Percentiles rank a stretch among this genome's conserved stretches.
phyloP scores from a whole-genome alignment of 345 rosid genomes.

The Rubroshorea leprosula region DNA sequence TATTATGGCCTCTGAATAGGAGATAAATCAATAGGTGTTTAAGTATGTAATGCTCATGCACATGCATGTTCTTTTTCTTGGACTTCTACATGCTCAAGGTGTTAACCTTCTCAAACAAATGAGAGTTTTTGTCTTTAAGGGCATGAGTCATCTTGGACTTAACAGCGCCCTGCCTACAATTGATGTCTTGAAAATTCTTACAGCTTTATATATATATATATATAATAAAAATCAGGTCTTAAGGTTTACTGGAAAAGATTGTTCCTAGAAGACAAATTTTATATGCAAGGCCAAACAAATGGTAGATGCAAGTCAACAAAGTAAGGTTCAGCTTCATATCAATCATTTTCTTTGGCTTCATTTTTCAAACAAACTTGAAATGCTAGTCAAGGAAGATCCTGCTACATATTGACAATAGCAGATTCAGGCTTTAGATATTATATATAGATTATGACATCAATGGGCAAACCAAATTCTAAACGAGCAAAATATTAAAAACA shows the following conservation, averaged over 20 bases:
- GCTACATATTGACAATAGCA: constrained; percentile 26
- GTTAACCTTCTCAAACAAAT: neutral
- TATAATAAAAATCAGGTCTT: neutral
- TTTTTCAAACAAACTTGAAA: constrained; percentile 18
- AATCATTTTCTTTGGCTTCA: constrained; percentile 30
- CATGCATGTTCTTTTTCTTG: constrained; percentile 10
- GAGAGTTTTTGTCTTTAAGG: neutral
- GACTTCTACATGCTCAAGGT: neutral
- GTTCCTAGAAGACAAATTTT: constrained; percentile 3
- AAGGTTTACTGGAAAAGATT: constrained; percentile 8
- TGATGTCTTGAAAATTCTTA: neutral
- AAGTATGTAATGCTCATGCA: neutral
- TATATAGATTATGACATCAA: no score
- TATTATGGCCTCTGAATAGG: constrained; percentile 14
- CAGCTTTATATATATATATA: no score
- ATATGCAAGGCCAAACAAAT: constrained; percentile 16
- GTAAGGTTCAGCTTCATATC: constrained; percentile 19
- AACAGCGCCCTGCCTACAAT: neutral
- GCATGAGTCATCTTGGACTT: neutral
- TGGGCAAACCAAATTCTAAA: neutral
- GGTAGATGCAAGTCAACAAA: constrained; percentile 31
- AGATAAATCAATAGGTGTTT: neutral
- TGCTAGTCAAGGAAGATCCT: constrained; percentile 26
- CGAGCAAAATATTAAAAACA: neutral
- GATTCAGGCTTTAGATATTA: constrained; percentile 14